Conservation (phyloP, 129 eudicot genomes). For the Tagetes erecta region DNA sequence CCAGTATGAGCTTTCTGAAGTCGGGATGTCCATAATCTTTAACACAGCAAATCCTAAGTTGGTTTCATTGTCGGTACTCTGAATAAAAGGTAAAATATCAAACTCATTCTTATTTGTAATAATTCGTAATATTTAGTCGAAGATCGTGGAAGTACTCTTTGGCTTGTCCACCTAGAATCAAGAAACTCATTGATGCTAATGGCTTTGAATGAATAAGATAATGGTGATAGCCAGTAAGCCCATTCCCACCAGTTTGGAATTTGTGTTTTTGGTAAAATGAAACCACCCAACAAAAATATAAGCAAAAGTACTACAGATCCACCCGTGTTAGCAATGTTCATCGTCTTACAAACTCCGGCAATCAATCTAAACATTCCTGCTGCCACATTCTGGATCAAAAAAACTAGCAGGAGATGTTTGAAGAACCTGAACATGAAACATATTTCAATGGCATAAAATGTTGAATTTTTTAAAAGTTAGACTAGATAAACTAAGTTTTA, state of each 20-base stretch:
- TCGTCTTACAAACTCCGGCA: slow-evolving; percentile 71
- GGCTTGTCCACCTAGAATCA: slow-evolving; percentile 47
- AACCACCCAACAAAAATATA: slow-evolving; percentile 74
- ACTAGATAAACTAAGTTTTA: too few species aligned
- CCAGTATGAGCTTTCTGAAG: slow-evolving; percentile 48
- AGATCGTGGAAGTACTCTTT: slow-evolving; percentile 25
- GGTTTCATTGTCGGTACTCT: slow-evolving; percentile 50
- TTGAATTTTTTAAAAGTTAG: not conserved
- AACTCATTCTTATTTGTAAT: not conserved
- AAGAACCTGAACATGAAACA: slow-evolving; percentile 59
- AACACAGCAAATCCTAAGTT: slow-evolving; percentile 50
- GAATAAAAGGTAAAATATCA: not conserved
- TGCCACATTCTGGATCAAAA: slow-evolving; percentile 83
- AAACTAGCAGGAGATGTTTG: slow-evolving; percentile 70
- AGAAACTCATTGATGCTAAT: slow-evolving; percentile 52
- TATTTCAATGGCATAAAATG: not conserved
- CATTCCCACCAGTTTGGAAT: slow-evolving; percentile 57
- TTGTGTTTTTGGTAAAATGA: slow-evolving; percentile 56
- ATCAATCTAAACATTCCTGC: slow-evolving; percentile 67
- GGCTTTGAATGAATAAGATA: slow-evolving; percentile 54
- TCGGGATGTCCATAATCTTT: slow-evolving; percentile 34
- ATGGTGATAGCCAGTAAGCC: slow-evolving; percentile 64
- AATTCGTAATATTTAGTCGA: not conserved
- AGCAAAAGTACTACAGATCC: slow-evolving; percentile 68
- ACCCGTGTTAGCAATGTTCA: slow-evolving; percentile 69